These are phyloP conservation scores for Saturnispora quitensis DNA, from an alignment of 805 yeast species.

Conservation along the genomic window DNA sequence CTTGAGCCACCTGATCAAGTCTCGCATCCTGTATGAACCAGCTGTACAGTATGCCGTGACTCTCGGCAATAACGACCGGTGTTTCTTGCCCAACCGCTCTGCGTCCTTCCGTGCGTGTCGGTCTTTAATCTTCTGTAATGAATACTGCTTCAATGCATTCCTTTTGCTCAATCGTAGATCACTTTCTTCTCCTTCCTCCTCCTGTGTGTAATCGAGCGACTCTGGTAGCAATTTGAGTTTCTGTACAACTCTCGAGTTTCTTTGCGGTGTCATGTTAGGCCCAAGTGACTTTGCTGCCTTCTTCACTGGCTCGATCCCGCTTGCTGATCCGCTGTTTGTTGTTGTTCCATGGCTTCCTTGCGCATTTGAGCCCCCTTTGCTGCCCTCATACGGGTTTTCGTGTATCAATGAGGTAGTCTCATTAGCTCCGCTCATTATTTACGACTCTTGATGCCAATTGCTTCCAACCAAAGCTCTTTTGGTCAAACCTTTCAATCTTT, in stretches of 20 bases:
- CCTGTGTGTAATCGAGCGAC: conserved; percentile 30
- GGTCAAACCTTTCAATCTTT: not conserved
- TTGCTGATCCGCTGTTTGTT: not conserved
- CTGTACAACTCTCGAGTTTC: conserved; percentile 67
- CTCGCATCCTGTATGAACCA: conserved; percentile 84
- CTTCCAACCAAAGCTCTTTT: not conserved
- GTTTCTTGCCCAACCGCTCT: conserved; percentile 80
- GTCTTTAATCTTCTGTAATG: conserved; percentile 82
- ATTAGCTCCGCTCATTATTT: not conserved
- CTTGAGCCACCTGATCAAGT: conserved; percentile 73
- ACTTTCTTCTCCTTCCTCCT: conserved; percentile 14
- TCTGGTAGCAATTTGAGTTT: conserved; percentile 66
- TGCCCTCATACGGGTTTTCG: conserved; percentile 5
- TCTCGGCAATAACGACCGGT: conserved; percentile 76
- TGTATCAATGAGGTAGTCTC: not conserved
- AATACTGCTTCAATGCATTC: conserved; percentile 33
- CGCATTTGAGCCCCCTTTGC: not conserved
- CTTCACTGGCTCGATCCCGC: not conserved
- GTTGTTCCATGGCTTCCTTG: not conserved
- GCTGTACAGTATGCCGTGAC: conserved; percentile 97
- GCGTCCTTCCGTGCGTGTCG: conserved; percentile 90
- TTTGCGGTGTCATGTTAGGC: conserved; percentile 56
- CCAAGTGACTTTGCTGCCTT: conserved; percentile 29
- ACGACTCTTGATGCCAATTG: not conserved
- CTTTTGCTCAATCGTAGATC: conserved; percentile 14